phyloP scores from a whole-genome alignment of 352 stramenopile genomes.

The Pythium inflatum region DNA sequence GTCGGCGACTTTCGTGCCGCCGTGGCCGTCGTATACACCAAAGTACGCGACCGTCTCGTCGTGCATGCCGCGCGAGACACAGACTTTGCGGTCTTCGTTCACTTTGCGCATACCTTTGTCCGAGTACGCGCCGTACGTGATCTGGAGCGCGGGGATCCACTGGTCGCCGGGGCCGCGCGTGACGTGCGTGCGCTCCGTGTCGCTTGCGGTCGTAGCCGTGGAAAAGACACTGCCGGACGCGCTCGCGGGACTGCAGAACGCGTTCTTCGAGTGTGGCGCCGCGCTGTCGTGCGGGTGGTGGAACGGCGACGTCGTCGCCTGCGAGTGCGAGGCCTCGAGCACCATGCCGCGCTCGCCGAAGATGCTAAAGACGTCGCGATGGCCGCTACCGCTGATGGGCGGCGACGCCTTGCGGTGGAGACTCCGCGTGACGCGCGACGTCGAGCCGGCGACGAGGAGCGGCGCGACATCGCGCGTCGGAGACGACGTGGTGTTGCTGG shows the following conservation, averaged over 20 bases:
- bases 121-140: constrained; percentile 76
- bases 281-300: background rate
- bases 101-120: constrained; percentile 72
- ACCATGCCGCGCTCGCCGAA: constrained; percentile 80
- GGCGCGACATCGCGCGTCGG: constrained; percentile 4
- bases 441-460: constrained; percentile 7
- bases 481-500: constrained; percentile 16
- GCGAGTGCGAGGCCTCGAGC: constrained; percentile 46
- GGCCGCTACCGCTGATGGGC: constrained; percentile 38
- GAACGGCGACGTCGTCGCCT: background rate
- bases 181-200: constrained; percentile 72
- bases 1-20: constrained; percentile 67
- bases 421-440: constrained; percentile 28
- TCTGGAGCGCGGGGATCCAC: constrained; percentile 51
- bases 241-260: constrained; percentile 42
- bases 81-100: constrained; percentile 80
- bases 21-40: constrained; percentile 86
- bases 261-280: constrained; percentile 1
- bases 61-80: constrained; percentile 46
- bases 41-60: constrained; percentile 80
- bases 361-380: constrained; percentile 87
- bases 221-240: constrained; percentile 73
- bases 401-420: constrained; percentile 57
- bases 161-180: constrained; percentile 52
- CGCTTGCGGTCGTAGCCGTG: constrained; percentile 71